phyloP scores from a whole-genome alignment of 345 rosid genomes.

The Eucalyptus tenuipes region DNA sequence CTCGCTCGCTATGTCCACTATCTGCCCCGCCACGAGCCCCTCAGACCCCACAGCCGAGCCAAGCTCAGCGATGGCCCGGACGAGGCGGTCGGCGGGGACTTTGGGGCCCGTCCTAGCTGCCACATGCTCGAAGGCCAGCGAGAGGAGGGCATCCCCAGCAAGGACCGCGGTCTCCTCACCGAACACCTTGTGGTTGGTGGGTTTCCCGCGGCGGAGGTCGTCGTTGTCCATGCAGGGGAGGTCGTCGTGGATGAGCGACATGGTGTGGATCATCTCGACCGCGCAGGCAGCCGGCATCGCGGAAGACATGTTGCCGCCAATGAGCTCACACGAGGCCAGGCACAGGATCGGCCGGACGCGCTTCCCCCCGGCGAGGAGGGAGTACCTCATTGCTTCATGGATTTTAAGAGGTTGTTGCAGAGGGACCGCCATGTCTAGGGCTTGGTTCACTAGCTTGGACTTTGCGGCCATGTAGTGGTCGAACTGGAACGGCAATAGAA shows the following conservation, averaged over 20 bases:
- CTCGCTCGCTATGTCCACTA: conserved; percentile 35
- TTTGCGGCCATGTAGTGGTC: conserved; percentile 11
- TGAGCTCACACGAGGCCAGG: conserved; percentile 49
- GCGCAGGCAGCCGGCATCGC: conserved; percentile 63
- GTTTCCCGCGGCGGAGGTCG: conserved; percentile 51
- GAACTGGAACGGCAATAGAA: conserved; percentile 1
- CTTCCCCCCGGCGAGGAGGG: conserved; percentile 54
- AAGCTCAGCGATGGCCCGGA: conserved; percentile 27
- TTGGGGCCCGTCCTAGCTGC: conserved; percentile 2
- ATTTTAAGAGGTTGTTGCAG: conserved; percentile 24
- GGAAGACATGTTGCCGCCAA: conserved; percentile 29
- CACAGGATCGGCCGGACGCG: conserved; percentile 58
- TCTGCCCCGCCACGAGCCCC: conserved; percentile 48
- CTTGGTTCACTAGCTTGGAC: conserved; percentile 30
- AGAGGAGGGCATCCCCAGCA: conserved; percentile 47
- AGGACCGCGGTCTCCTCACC: conserved; percentile 51
- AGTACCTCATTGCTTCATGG: conserved; percentile 66
- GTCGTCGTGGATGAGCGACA: conserved; percentile 61
- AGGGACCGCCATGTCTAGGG: conserved; percentile 41
- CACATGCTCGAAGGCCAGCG: conserved; percentile 45
- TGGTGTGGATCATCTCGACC: conserved; percentile 62
- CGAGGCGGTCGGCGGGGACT: conserved; percentile 18
- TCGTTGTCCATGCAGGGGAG: conserved; percentile 73
- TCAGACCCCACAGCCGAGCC: conserved; percentile 31
- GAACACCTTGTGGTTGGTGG: conserved; percentile 38